phyloP scores from a whole-genome alignment of 805 yeast genomes.

The Tetrapisispora arboricola region DNA sequence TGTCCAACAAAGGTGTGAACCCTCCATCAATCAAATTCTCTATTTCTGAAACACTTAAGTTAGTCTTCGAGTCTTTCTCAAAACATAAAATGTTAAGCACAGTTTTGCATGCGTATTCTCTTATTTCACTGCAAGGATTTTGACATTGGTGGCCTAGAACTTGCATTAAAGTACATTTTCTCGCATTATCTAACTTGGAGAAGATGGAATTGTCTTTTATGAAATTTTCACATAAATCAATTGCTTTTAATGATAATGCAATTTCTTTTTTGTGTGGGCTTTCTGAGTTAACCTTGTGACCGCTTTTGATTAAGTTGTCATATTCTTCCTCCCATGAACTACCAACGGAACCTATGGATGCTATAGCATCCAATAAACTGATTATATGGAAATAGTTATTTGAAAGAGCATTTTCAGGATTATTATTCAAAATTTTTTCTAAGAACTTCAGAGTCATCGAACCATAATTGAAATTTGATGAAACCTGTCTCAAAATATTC shows the following conservation, averaged over 20 bases:
- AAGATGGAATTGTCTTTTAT: constrained; percentile 25
- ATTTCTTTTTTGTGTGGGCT: constrained; percentile 45
- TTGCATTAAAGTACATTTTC: constrained; percentile 49
- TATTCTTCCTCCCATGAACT: constrained; percentile 61
- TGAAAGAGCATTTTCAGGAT: background rate
- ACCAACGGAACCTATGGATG: constrained; percentile 68
- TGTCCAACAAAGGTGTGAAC: constrained; percentile 44
- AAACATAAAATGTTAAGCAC: constrained; percentile 40
- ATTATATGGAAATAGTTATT: constrained; percentile 43
- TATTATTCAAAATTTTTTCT: background rate
- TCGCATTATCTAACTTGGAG: constrained; percentile 22
- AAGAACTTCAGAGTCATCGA: background rate
- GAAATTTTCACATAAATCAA: constrained; percentile 46
- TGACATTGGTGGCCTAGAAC: constrained; percentile 80
- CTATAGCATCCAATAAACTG: constrained; percentile 63
- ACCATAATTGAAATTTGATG: background rate
- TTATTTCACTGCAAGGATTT: constrained; percentile 70
- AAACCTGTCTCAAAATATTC: constrained; percentile 32
- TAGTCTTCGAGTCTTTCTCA: constrained; percentile 5
- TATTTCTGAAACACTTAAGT: background rate
- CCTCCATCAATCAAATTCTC: constrained; percentile 58
- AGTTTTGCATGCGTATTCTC: constrained; percentile 50
- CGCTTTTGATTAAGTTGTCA: constrained; percentile 34
- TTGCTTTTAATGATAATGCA: constrained; percentile 46
- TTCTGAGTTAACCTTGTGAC: constrained; percentile 33